Evolutionary conservation across 2,329 filamentous ascomycete genomes (phyloP), one percentile per base, ranked within the genome.

Genomic region (Alternaria conjuncta): DNA sequence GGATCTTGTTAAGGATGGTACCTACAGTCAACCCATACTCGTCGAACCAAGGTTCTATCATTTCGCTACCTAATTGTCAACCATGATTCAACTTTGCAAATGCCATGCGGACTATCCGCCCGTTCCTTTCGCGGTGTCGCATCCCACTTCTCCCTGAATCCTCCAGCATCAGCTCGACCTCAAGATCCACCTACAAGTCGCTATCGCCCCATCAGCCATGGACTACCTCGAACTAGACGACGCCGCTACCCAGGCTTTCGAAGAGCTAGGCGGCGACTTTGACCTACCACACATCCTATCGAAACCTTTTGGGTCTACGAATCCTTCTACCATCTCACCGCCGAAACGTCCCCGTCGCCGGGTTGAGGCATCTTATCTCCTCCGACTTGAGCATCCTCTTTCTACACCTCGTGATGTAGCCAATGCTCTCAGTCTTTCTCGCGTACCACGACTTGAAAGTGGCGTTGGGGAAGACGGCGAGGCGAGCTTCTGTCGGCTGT

Each of bases 191-290:
- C 3, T 4, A 5, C 23, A 20, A 15, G 15, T 13, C 15, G 2
- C 13, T 7, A 11, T 49, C 25, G 10, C 5, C 0, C 5, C 47
- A 10, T 28, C 26, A 44, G 5, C 6, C 43, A 55, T 63, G 56
- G 43, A 63, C 7, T 60, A 60, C 28, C 49, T 60, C 45, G 51
- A 67, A 50, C 58, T 65, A 57, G 54, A 67, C 63, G 44, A 67
- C 15, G 49, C 54, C 20, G 60, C 51, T 13, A 51, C 61, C 1
- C 43, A 25, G 36, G 60, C 60, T 32, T 41, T 63, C 2, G 30
- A 30, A 2, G 56, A 63, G 43, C 45, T 59, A 2, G 56, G 26
- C 20, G 60, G 60, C 44, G 56, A 26, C 55, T 45, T 54, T 6
- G 21, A 55, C 47, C 49, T 50, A 11, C 20, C 47, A 50, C 55